These are phyloP conservation scores for Verticillium klebahnii DNA, from an alignment of 2,329 filamentous ascomycete genomes.

Conservation along the genomic window DNA sequence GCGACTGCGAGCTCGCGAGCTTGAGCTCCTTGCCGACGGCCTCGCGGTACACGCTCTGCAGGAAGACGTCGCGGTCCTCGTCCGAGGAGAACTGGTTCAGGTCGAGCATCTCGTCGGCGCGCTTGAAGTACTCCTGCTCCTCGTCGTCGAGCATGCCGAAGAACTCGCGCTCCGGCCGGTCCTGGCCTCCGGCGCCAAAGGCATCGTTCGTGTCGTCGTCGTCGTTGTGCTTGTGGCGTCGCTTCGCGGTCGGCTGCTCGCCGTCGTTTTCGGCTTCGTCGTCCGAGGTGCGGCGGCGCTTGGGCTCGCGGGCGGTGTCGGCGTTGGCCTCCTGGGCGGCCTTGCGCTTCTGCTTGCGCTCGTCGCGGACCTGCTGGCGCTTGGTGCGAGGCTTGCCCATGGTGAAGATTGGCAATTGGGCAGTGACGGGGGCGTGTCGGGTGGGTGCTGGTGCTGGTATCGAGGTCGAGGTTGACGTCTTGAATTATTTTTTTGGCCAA, in stretches of 20 bases:
- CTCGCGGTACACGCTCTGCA: slow-evolving; percentile 82
- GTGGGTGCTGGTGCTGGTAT: not conserved
- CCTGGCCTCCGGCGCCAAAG: slow-evolving; percentile 17
- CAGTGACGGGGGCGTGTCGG: not conserved
- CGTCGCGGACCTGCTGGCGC: slow-evolving; percentile 31
- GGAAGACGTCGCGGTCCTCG: slow-evolving; percentile 67
- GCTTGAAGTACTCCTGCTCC: slow-evolving; percentile 93
- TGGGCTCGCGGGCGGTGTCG: slow-evolving; percentile 15
- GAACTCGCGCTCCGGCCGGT: slow-evolving; percentile 62
- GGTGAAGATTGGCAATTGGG: slow-evolving; percentile 10
- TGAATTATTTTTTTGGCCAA: slow-evolving; percentile 16
- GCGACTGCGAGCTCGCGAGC: slow-evolving; percentile 91
- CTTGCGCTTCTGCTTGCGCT: slow-evolving; percentile 34
- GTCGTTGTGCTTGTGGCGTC: slow-evolving; percentile 13
- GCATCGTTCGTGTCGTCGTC: slow-evolving; percentile 17
- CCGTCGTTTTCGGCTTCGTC: slow-evolving; percentile 15
- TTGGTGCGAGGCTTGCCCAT: slow-evolving; percentile 43
- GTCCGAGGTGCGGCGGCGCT: slow-evolving; percentile 17
- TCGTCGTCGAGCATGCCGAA: slow-evolving; percentile 90
- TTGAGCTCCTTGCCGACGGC: slow-evolving; percentile 92
- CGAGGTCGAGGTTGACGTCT: not conserved
- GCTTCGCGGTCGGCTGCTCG: slow-evolving; percentile 9
- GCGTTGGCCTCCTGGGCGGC: slow-evolving; percentile 17
- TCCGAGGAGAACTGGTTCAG: slow-evolving; percentile 77
- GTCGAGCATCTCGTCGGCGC: slow-evolving; percentile 85